phyloP scores from a whole-genome alignment of 129 eudicot species.

The Logfia minima region DNA sequence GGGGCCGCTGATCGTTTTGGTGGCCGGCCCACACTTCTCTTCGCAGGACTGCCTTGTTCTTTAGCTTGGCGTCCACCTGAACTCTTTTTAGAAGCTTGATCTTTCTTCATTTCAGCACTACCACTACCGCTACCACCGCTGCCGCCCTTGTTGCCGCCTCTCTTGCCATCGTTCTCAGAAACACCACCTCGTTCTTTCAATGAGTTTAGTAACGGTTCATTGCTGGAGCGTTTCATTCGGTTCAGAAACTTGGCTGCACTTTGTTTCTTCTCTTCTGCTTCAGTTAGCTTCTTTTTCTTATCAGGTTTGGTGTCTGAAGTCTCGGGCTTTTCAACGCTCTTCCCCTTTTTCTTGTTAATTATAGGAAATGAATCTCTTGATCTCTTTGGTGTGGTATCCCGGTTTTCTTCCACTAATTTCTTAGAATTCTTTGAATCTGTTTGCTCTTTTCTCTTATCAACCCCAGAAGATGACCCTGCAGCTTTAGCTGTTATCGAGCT shows the following conservation, averaged over 20 bases:
- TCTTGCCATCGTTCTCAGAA: constrained; percentile 36
- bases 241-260: constrained; percentile 55
- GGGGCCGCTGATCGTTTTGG: constrained; percentile 70
- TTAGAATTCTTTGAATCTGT: constrained; percentile 36
- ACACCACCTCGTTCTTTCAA: constrained; percentile 39
- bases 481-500: constrained; percentile 68
- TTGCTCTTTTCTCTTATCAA: constrained; percentile 47
- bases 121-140: constrained; percentile 18
- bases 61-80: constrained; percentile 37
- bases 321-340: constrained; percentile 32
- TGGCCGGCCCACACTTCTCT: constrained; percentile 58
- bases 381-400: constrained; percentile 33
- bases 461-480: constrained; percentile 40
- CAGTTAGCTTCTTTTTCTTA: constrained; percentile 41
- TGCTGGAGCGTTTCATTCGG: constrained; percentile 49
- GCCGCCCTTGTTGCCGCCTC: constrained; percentile 35
- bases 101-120: constrained; percentile 41
- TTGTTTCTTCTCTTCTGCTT: constrained; percentile 51
- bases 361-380: constrained; percentile 43
- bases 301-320: constrained; percentile 36
- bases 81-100: constrained; percentile 32
- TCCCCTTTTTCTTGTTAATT: constrained; percentile 40
- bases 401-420: constrained; percentile 34
- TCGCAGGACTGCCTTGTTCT: constrained; percentile 52
- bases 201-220: constrained; percentile 35